Percentiles rank a stretch among this genome's conserved stretches.
Evolutionary conservation across 257 asterid species (phyloP).

Genomic region (Vinca minor): DNA sequence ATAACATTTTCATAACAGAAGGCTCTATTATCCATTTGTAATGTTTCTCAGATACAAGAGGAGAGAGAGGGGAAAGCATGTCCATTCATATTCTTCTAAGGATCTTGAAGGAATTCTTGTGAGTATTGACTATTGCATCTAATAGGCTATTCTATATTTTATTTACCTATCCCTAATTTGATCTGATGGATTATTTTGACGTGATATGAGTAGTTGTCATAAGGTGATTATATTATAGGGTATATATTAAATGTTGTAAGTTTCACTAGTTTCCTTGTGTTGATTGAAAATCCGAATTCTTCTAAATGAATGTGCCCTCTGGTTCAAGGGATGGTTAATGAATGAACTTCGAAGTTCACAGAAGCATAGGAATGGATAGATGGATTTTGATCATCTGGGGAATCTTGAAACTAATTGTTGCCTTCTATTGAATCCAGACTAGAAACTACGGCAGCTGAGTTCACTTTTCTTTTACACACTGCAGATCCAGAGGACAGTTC

Average conservation of each 20-base stretch:
- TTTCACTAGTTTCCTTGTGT: background rate
- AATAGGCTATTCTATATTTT: background rate
- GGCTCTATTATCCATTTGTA: background rate
- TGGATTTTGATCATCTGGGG: background rate
- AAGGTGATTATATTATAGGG: background rate
- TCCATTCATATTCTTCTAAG: conserved; percentile 58
- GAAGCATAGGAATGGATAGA: background rate
- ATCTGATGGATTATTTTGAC: background rate
- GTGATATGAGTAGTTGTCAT: background rate
- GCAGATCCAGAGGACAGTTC: conserved; percentile 62
- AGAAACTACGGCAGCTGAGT: background rate
- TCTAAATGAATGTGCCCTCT: background rate
- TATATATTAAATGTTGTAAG: too few species aligned
- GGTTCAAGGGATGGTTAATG: background rate
- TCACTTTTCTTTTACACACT: conserved; percentile 1
- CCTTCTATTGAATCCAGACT: background rate
- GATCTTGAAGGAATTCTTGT: conserved; percentile 98
- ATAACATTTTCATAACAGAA: background rate
- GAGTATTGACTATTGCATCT: conserved; percentile 24
- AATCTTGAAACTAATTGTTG: background rate
- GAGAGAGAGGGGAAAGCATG: conserved; percentile 86
- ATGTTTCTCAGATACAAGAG: conserved; percentile 56
- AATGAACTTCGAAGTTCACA: background rate
- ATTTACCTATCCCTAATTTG: background rate
- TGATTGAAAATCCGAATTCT: too few species aligned